phyloP scores from a whole-genome alignment of 768 basidiomycete genomes.

The Mycena floridula region DNA sequence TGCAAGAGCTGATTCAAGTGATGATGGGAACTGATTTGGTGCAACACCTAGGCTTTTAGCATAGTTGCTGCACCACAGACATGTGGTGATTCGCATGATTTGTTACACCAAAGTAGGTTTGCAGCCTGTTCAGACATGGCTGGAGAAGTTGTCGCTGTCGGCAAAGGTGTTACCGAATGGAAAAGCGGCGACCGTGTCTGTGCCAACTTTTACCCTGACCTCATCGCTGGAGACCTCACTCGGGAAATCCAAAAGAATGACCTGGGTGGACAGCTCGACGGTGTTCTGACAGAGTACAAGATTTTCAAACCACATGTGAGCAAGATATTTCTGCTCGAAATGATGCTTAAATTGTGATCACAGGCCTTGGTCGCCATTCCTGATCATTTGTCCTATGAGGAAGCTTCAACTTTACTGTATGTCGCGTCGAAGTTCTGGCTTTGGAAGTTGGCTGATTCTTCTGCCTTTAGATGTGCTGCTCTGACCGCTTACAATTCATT shows the following conservation, averaged over 20 bases:
- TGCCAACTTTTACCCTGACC: slow-evolving; percentile 45
- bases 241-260: slow-evolving; percentile 25
- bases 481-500: slow-evolving; percentile 46
- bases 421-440: slow-evolving; percentile 6
- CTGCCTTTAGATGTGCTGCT: slow-evolving; percentile 35
- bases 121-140: slow-evolving; percentile 50
- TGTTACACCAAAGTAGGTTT: too few relatives aligned
- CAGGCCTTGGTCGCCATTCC: slow-evolving; percentile 32
- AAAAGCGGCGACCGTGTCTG: slow-evolving; percentile 51
- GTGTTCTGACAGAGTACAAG: slow-evolving; percentile 49
- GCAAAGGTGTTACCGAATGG: slow-evolving; percentile 39
- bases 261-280: slow-evolving; percentile 43
- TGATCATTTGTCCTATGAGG: slow-evolving; percentile 35
- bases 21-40: too few relatives aligned
- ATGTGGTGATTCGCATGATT: too few relatives aligned
- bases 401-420: slow-evolving; percentile 40
- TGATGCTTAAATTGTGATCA: neutral
- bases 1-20: too few relatives aligned
- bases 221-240: slow-evolving; percentile 38
- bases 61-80: too few relatives aligned
- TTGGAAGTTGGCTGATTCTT: neutral
- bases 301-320: slow-evolving; percentile 40
- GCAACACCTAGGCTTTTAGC: too few relatives aligned
- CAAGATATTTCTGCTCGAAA: neutral
- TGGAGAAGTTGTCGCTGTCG: slow-evolving; percentile 47